Evolutionary conservation across 2,329 filamentous ascomycete genomes (phyloP).

Genomic region (Monosporascus sp.): DNA sequence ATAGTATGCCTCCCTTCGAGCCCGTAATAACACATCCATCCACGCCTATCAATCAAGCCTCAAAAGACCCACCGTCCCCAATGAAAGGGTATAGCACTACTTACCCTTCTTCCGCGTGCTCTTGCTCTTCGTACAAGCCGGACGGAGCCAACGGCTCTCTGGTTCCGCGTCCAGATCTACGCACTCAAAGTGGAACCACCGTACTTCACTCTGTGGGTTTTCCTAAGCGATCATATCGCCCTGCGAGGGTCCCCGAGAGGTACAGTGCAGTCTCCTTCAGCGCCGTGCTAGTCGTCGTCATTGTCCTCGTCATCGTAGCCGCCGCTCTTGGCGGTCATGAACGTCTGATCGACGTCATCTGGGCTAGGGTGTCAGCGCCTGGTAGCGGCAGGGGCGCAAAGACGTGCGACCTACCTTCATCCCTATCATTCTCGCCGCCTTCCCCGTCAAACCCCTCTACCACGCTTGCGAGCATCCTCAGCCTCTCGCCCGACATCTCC

Average conservation of each 20-base stretch:
- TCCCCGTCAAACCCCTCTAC: constrained; percentile 20
- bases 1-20: not conserved
- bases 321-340: constrained; percentile 9
- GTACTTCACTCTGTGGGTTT: constrained; percentile 7
- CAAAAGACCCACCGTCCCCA: not conserved
- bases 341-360: constrained; percentile 10
- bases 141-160: constrained; percentile 11
- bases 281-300: not conserved
- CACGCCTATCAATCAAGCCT: not conserved
- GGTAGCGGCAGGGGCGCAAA: not conserved
- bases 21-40: not conserved
- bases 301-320: constrained; percentile 3
- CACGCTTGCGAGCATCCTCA: constrained; percentile 34
- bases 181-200: constrained; percentile 15
- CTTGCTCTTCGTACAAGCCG: constrained; percentile 8
- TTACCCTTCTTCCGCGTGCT: not conserved
- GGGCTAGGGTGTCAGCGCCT: not conserved
- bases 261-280: constrained; percentile 1
- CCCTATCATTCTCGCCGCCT: constrained; percentile 7
- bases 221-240: constrained; percentile 12
- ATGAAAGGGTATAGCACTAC: not conserved
- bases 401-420: not conserved
- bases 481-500: constrained; percentile 37
- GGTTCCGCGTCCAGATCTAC: constrained; percentile 12
- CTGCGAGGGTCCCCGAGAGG: constrained; percentile 4